Conservation (phyloP, 139 green algal genomes). For the Micractinium sp. region DNA sequence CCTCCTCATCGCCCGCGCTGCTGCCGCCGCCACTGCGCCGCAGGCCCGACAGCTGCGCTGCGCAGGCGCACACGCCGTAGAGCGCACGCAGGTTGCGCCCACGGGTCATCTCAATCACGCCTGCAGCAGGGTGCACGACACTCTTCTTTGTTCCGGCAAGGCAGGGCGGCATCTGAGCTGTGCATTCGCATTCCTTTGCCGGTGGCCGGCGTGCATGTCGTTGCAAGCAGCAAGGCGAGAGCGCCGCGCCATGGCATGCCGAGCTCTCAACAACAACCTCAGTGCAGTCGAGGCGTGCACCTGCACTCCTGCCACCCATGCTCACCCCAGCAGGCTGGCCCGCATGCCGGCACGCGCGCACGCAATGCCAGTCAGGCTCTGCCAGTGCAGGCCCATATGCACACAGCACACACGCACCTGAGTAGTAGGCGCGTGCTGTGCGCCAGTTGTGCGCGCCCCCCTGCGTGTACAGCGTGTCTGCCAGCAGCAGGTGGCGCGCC, state of each 20-base stretch:
- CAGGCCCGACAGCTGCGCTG: slow-evolving; percentile 42
- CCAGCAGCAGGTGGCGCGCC: slow-evolving; percentile 67
- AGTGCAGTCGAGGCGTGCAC: no score
- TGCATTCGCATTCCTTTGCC: not conserved
- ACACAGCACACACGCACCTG: not conserved
- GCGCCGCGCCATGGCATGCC: not conserved
- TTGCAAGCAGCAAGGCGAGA: not conserved
- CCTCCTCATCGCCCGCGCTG: slow-evolving; percentile 23
- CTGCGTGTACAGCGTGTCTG: slow-evolving; percentile 82
- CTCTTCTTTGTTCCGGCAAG: not conserved
- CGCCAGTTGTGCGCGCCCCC: slow-evolving; percentile 54
- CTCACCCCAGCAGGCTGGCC: no score
- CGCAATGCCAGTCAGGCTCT: no score
- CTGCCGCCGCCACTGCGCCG: slow-evolving; percentile 27
- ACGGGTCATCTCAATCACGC: slow-evolving; percentile 69
- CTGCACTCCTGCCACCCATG: no score
- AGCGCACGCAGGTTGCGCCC: slow-evolving; percentile 55
- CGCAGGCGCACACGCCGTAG: slow-evolving; percentile 57
- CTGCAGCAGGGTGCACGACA: slow-evolving; percentile 18
- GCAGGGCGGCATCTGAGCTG: not conserved
- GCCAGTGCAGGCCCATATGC: not conserved
- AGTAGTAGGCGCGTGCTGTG: slow-evolving; percentile 77
- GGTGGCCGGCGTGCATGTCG: not conserved
- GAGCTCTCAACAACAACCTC: no score
- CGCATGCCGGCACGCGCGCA: no score